Percentiles rank a stretch among this genome's conserved stretches.
Evolutionary conservation across 306 rosid species (phyloP).

Genomic region (Pachyrhizus erosus): DNA sequence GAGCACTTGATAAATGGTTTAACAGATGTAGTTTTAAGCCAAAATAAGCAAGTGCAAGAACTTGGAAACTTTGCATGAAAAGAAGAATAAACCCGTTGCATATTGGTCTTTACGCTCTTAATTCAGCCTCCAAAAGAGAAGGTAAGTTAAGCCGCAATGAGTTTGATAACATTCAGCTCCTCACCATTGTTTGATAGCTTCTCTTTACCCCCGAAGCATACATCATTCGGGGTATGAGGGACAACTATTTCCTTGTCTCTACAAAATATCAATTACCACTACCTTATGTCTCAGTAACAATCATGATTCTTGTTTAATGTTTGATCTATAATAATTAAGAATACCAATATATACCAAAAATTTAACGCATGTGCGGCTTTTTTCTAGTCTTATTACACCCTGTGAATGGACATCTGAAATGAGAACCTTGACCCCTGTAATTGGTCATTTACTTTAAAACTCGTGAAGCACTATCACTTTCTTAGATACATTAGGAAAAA

Average conservation of each 20-base stretch:
- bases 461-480: conserved; percentile 6
- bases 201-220: background rate
- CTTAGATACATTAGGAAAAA: background rate
- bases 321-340: background rate
- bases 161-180: background rate
- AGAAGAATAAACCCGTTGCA: conserved; percentile 14
- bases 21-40: background rate
- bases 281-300: background rate
- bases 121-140: background rate
- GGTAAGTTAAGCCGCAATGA: background rate
- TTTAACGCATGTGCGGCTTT: background rate
- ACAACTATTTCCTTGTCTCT: background rate
- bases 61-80: conserved; percentile 3
- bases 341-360: background rate
- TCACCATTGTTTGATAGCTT: background rate
- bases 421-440: background rate
- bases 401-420: background rate
- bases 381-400: background rate
- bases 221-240: background rate
- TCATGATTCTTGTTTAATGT: background rate
- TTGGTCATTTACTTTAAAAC: background rate
- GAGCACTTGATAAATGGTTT: background rate
- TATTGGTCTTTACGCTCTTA: background rate
- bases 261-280: background rate
- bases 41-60: background rate